phyloP scores from a whole-genome alignment of 257 asterid species.

The Nicotiana attenuata region DNA sequence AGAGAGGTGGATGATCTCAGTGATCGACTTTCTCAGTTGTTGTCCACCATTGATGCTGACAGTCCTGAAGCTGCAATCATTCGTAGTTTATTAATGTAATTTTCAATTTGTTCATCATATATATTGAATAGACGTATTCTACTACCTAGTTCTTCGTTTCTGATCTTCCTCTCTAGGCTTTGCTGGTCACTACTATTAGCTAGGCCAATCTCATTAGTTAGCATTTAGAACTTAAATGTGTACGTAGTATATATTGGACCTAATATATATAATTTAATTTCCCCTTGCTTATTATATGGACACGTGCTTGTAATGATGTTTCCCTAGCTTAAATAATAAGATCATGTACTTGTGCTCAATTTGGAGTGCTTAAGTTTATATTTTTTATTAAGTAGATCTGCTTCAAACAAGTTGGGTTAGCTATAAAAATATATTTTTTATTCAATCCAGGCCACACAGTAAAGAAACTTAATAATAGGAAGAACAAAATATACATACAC shows the following conservation, averaged over 20 bases:
- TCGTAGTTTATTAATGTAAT: conserved; percentile 58
- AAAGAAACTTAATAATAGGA: not conserved
- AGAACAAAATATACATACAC: not conserved
- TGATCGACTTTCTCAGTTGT: conserved; percentile 75
- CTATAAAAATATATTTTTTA: too few species aligned
- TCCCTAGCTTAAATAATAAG: not conserved
- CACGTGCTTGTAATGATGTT: not conserved
- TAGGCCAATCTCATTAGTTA: not conserved
- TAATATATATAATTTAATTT: not conserved
- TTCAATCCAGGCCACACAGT: too few species aligned
- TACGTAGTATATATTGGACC: not conserved
- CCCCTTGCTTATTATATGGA: not conserved
- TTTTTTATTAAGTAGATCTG: too few species aligned
- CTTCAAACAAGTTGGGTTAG: too few species aligned
- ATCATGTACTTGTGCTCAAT: not conserved
- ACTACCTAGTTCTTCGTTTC: not conserved
- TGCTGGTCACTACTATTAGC: not conserved
- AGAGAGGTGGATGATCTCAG: conserved; percentile 84
- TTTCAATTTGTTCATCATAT: not conserved
- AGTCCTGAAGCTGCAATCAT: conserved; percentile 91
- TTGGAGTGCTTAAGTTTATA: not conserved
- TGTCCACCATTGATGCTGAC: conserved; percentile 72
- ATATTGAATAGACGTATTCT: not conserved
- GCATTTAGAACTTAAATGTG: not conserved
- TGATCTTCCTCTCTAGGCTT: not conserved